These are phyloP conservation scores for Chenopodium berlandieri DNA, from an alignment of 148 eudicot genomes.

Conservation along the genomic window DNA sequence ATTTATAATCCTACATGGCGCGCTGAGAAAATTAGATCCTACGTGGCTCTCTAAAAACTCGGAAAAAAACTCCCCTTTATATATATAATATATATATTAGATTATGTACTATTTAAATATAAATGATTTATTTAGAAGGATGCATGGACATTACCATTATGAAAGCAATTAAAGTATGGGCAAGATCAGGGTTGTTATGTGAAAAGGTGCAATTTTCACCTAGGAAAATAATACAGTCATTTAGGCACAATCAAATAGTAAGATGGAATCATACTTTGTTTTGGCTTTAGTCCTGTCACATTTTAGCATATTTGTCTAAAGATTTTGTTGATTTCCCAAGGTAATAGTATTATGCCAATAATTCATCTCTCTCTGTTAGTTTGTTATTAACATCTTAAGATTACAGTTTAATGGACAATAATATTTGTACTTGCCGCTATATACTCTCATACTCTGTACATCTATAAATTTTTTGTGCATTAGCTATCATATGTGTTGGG, in stretches of 20 bases:
- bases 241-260: background rate
- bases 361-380: background rate
- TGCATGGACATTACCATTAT: background rate
- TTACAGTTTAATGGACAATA: background rate
- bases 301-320: conserved; percentile 11
- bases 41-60: too few species aligned
- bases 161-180: background rate
- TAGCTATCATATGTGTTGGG: too few species aligned
- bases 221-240: conserved; percentile 17
- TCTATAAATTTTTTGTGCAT: too few species aligned
- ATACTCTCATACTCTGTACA: too few species aligned
- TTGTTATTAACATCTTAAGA: background rate
- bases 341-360: background rate
- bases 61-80: too few species aligned
- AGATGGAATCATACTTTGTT: conserved; percentile 20
- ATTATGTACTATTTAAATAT: background rate
- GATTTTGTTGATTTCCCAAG: conserved; percentile 7
- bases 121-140: background rate
- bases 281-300: conserved; percentile 24
- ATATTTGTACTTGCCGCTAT: too few species aligned
- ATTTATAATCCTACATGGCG: too few species aligned
- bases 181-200: background rate
- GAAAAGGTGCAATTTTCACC: conserved; percentile 1
- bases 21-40: too few species aligned
- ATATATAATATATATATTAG: too few species aligned